Conservation (phyloP, 2,329 filamentous ascomycete species). For the Colletotrichum viniferum region DNA sequence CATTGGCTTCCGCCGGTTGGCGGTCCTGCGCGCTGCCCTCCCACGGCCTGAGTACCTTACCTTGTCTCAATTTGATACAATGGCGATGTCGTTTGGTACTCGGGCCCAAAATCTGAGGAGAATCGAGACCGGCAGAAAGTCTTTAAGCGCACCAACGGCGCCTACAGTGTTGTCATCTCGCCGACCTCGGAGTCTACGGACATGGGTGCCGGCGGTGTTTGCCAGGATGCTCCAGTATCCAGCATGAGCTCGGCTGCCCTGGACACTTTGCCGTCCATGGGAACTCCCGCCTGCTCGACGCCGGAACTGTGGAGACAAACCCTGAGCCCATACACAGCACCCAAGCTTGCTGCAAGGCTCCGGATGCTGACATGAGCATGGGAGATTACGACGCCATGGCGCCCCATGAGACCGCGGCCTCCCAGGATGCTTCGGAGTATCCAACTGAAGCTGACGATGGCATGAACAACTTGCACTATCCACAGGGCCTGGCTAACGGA, state of each 20-base stretch:
- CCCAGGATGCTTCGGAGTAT: not conserved
- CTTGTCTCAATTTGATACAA: not conserved
- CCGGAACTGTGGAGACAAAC: not conserved
- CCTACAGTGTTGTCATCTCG: not conserved
- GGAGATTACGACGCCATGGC: not conserved
- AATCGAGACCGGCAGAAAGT: rapidly evolving
- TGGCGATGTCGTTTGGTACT: not conserved
- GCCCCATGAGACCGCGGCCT: not conserved
- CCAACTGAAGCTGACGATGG: not conserved
- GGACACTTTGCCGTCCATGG: rapidly evolving
- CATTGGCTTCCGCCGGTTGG: not conserved
- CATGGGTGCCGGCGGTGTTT: not conserved
- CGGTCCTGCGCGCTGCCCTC: rapidly evolving
- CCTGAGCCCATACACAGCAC: not conserved
- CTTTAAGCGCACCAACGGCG: not conserved
- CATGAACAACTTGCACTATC: not conserved
- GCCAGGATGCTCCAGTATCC: rapidly evolving
- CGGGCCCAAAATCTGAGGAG: rapidly evolving
- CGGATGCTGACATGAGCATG: not conserved
- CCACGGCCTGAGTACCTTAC: not conserved
- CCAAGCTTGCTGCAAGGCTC: too few relatives aligned
- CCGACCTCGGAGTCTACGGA: not conserved
- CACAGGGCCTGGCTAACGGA: not conserved
- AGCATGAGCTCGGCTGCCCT: rapidly evolving
- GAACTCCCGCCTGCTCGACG: not conserved